These are phyloP conservation scores for Elsinoe necatrix DNA, from an alignment of 2,329 filamentous ascomycete species.

Conservation along the genomic window DNA sequence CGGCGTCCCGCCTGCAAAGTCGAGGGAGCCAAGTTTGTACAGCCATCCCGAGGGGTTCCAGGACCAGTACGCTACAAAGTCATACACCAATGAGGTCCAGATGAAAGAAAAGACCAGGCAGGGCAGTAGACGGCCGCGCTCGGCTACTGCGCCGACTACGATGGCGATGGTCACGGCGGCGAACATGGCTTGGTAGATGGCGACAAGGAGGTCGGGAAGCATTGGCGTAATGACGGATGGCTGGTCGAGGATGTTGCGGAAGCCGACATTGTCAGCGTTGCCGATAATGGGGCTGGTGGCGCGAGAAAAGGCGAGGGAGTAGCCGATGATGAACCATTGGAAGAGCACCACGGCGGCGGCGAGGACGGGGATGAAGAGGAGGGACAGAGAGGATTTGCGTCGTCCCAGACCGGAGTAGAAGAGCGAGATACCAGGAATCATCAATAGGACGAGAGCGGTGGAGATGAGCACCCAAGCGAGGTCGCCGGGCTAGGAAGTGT, in stretches of 20 bases:
- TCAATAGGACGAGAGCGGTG: constrained; percentile 87
- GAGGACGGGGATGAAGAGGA: constrained; percentile 97
- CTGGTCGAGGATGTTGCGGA: constrained; percentile 71
- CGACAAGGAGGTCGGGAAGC: constrained; percentile 81
- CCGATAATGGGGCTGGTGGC: constrained; percentile 88
- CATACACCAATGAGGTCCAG: constrained; percentile 97
- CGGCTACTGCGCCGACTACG: constrained; percentile 82
- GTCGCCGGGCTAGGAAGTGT: constrained; percentile 91
- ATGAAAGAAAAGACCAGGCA: constrained; percentile 92
- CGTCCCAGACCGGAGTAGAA: constrained; percentile 96
- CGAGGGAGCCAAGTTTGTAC: constrained; percentile 80
- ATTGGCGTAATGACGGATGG: constrained; percentile 89
- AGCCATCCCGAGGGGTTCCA: constrained; percentile 96
- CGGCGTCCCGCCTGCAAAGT: constrained; percentile 92
- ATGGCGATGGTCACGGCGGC: constrained; percentile 87
- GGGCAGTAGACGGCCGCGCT: constrained; percentile 85
- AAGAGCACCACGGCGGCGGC: constrained; percentile 85
- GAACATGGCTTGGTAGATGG: constrained; percentile 90
- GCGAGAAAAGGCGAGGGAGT: constrained; percentile 83
- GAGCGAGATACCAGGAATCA: constrained; percentile 94
- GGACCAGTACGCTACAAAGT: constrained; percentile 89
- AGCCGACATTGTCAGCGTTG: constrained; percentile 77
- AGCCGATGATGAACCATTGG: constrained; percentile 99
- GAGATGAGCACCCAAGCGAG: constrained; percentile 87
- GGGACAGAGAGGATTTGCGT: constrained; percentile 90